Conservation (phyloP, 139 green algal species). For the Deuterostichococcus epilithicus region DNA sequence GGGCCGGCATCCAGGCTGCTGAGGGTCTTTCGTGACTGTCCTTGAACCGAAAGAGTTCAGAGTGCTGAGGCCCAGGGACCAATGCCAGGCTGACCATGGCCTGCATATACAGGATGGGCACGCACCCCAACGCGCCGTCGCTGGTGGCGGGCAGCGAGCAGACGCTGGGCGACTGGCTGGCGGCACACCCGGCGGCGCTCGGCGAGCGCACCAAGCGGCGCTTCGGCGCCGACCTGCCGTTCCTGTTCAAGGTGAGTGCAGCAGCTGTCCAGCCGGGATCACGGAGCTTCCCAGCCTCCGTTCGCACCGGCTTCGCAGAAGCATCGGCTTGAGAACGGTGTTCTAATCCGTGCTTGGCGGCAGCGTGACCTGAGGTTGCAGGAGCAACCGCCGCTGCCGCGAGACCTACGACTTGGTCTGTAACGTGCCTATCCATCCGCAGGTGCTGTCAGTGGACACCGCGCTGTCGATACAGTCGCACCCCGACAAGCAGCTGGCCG, state of each 20-base stretch:
- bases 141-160: conserved; percentile 39
- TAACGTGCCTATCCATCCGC: neutral
- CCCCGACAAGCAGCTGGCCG: conserved; percentile 92
- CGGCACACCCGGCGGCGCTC: conserved; percentile 60
- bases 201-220: conserved; percentile 47
- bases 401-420: too few species aligned
- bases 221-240: conserved; percentile 83
- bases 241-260: conserved; percentile 92
- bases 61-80: too few species aligned
- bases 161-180: conserved; percentile 61
- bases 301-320: neutral
- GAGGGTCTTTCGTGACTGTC: neutral
- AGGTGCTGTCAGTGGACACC: conserved; percentile 88
- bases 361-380: too few species aligned
- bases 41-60: neutral
- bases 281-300: too few species aligned
- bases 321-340: too few species aligned
- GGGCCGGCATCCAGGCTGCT: neutral
- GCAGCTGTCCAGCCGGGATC: too few species aligned
- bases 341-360: too few species aligned
- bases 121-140: conserved; percentile 85
- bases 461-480: conserved; percentile 98
- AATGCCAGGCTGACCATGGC: neutral
- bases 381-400: too few species aligned
- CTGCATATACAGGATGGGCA: conserved; percentile 78